Conservation (phyloP, 2,329 filamentous ascomycete genomes). For the Metarhizium album region DNA sequence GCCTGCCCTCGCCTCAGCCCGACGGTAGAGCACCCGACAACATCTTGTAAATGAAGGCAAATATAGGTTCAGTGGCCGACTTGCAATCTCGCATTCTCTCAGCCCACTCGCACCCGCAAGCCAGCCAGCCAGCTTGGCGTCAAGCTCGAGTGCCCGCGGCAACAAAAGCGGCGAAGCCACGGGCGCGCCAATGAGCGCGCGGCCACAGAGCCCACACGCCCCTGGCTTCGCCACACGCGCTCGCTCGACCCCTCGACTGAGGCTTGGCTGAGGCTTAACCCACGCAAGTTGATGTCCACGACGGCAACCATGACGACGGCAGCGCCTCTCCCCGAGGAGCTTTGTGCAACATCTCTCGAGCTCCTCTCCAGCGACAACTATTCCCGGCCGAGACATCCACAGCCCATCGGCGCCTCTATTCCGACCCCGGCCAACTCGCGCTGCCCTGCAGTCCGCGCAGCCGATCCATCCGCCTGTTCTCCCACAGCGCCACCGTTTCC, state of each 20-base stretch:
- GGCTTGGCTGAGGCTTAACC: not conserved
- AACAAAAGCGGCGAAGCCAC: not conserved
- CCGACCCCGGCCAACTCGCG: not conserved
- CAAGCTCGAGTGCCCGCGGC: not conserved
- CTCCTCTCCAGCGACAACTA: not conserved
- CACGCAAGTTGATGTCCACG: too few relatives aligned
- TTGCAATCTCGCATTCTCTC: too few relatives aligned
- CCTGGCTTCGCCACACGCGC: not conserved
- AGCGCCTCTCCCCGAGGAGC: not conserved
- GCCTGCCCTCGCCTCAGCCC: too few relatives aligned
- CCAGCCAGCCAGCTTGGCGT: too few relatives aligned
- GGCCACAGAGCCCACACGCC: not conserved
- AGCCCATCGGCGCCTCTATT: not conserved
- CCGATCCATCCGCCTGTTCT: not conserved
- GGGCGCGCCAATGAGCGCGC: not conserved
- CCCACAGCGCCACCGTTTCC: not conserved
- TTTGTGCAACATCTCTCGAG: not conserved
- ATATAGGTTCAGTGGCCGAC: too few relatives aligned
- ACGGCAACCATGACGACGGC: not conserved
- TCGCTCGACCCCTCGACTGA: not conserved
- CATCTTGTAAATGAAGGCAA: too few relatives aligned
- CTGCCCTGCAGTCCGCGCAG: not conserved
- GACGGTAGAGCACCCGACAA: too few relatives aligned
- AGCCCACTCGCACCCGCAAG: too few relatives aligned
- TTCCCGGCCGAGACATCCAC: not conserved